Conservation (phyloP, 1,284 basidiomycete species). For the Ustilago loliicola region DNA sequence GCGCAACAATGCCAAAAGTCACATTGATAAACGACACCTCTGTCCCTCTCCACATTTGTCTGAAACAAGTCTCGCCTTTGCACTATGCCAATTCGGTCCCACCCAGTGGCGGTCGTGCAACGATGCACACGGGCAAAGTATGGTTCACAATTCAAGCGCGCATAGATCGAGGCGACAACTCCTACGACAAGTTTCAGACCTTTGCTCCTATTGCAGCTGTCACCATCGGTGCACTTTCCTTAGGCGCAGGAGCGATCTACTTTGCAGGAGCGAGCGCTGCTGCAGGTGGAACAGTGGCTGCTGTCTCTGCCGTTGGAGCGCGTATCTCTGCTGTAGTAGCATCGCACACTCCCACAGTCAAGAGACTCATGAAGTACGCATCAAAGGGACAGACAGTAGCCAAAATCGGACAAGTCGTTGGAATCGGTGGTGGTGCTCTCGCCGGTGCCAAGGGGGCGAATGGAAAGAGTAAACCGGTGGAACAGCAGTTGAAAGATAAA, state of each 20-base stretch:
- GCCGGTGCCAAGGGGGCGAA: conserved; percentile 30
- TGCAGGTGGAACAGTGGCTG: conserved; percentile 53
- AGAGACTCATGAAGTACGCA: conserved; percentile 56
- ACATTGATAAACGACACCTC: conserved; percentile 62
- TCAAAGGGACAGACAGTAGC: conserved; percentile 56
- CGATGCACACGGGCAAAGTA: conserved; percentile 52
- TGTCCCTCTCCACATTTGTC: conserved; percentile 60
- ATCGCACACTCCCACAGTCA: conserved; percentile 51
- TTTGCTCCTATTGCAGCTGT: conserved; percentile 60
- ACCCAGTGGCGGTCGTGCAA: conserved; percentile 47
- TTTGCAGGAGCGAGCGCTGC: conserved; percentile 52
- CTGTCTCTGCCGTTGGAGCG: conserved; percentile 48
- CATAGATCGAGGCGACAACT: conserved; percentile 55
- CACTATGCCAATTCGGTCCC: conserved; percentile 59
- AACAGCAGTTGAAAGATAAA: conserved; percentile 42
- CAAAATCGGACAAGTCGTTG: conserved; percentile 58
- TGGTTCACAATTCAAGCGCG: conserved; percentile 65
- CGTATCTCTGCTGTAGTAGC: conserved; percentile 49
- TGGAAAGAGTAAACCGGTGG: conserved; percentile 48
- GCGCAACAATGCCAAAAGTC: conserved; percentile 50
- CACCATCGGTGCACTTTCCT: conserved; percentile 47
- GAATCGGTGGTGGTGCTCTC: conserved; percentile 58
- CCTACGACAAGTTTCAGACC: conserved; percentile 58
- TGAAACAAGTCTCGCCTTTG: conserved; percentile 61
- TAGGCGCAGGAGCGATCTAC: conserved; percentile 63